Evolutionary conservation across 345 rosid species (phyloP), one percentile per base, ranked within the genome.

Genomic region (Physaria fendleri): DNA sequence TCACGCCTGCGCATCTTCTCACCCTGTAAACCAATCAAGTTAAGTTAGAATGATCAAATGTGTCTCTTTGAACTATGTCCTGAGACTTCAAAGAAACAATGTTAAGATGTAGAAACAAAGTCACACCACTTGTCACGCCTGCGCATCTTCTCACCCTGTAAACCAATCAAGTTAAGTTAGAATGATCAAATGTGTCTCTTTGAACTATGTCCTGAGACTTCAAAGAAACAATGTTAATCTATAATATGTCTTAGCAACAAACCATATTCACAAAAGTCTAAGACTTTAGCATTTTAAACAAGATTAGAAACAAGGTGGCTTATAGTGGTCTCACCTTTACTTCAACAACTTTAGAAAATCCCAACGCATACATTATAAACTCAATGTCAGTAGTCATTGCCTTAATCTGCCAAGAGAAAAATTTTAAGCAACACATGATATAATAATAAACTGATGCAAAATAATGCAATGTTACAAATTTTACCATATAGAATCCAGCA

Each of bases 401-500:
- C 74, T 82, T 90, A 62, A 94, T 81, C 99, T 94, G 93, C 34
- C 25, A 10, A 43, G 4, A 50, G 14, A 9, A 33, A 53, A 32
- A 25, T 8, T 10, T 23, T 16, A 21, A n/a, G n/a, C 24, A 63
- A n/a, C n/a, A 53, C 37, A 29, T n/a, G 27, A 44, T 40, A 13
- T n/a, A 8, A 38, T 5, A 38, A 38, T 5, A 34, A 16, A 58
- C 12, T 21, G 51, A 42, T 35, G 16, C 29, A 64, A 64, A 25
- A 32, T 13, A 56, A 62, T n/a, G n/a, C n/a, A 48, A 25, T 51
- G 41, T 20, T 33, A 58, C 10, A 25, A 51, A 11, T 1, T 66
- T 51, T 80, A 93, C 99, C 91, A 97, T 82, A 63, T 87, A 89
- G 59, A 94, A 94, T 67, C 79, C 85, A 0, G 97, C 95, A 68